Evolutionary conservation across 495 filamentous ascomycete species (phyloP).

Genomic region (Lasiosphaeria hispida): DNA sequence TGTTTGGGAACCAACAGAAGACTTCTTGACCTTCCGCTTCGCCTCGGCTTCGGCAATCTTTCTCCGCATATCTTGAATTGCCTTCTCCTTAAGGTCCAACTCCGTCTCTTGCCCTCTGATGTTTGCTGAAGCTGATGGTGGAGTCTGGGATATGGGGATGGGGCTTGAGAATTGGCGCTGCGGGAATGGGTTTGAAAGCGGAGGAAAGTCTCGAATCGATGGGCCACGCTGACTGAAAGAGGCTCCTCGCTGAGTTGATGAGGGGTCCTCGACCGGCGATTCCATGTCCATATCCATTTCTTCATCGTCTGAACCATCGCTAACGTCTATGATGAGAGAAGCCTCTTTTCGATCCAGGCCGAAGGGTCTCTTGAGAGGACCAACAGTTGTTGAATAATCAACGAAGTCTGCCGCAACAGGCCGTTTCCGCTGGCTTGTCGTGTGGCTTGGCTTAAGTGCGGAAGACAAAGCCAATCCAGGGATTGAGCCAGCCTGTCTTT

Average conservation of each 20-base stretch:
- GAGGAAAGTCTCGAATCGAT: constrained; percentile 45
- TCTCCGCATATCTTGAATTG: constrained; percentile 71
- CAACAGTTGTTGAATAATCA: constrained; percentile 45
- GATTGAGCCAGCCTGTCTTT: constrained; percentile 2
- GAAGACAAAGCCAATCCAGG: constrained; percentile 16
- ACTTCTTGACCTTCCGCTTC: constrained; percentile 47
- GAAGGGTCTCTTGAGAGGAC: constrained; percentile 62
- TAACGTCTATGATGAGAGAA: constrained; percentile 75
- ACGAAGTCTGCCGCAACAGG: constrained; percentile 85
- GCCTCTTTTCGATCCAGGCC: constrained; percentile 50
- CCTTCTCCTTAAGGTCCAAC: constrained; percentile 61
- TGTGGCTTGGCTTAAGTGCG: not conserved
- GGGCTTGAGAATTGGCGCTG: constrained; percentile 40
- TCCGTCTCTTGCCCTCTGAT: constrained; percentile 43
- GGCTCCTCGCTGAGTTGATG: constrained; percentile 22
- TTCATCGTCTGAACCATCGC: constrained; percentile 46
- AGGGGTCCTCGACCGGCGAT: constrained; percentile 40
- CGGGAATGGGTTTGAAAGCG: constrained; percentile 39
- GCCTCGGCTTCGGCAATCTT: constrained; percentile 76
- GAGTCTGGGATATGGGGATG: constrained; percentile 36
- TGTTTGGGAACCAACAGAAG: constrained; percentile 22
- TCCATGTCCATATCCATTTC: constrained; percentile 52
- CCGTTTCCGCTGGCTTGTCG: constrained; percentile 58
- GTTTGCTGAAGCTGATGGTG: constrained; percentile 25
- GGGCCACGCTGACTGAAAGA: constrained; percentile 30